Evolutionary conservation across 306 rosid genomes (phyloP).

Genomic region (Mimosa bimucronata): DNA sequence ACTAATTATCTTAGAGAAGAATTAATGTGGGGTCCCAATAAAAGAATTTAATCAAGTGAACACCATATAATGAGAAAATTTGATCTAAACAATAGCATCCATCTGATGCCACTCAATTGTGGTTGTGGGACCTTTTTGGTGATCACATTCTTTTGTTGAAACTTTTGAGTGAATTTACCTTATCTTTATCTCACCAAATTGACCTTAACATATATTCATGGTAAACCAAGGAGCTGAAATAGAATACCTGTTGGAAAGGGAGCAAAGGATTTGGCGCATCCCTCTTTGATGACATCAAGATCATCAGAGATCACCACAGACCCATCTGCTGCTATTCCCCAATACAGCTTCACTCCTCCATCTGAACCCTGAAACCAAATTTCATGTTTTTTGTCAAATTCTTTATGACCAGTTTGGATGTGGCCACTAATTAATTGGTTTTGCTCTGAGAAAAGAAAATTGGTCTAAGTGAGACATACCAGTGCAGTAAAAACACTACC

Average conservation of each 20-base stretch:
- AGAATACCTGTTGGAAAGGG: conserved; percentile 89
- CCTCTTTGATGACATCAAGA: conserved; percentile 77
- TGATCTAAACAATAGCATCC: too few species aligned
- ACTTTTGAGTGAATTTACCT: too few species aligned
- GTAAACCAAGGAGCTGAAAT: background rate
- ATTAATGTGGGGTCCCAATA: too few species aligned
- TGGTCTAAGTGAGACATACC: conserved; percentile 43
- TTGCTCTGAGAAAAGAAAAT: background rate
- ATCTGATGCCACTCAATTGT: too few species aligned
- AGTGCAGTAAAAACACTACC: conserved; percentile 91
- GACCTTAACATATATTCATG: background rate
- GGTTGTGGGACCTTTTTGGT: too few species aligned
- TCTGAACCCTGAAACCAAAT: conserved; percentile 74
- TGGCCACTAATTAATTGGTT: background rate
- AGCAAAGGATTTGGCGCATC: conserved; percentile 97
- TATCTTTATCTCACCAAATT: background rate
- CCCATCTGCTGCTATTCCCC: conserved; percentile 98
- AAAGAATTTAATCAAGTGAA: too few species aligned
- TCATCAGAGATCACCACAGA: conserved; percentile 97
- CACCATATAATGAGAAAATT: too few species aligned
- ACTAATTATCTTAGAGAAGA: background rate
- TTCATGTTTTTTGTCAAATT: background rate
- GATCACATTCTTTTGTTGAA: too few species aligned
- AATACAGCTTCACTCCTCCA: conserved; percentile 87
- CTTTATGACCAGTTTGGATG: background rate